These are phyloP conservation scores for Nigrospora osmanthi DNA, from an alignment of 2,329 filamentous ascomycete species.

Conservation along the genomic window DNA sequence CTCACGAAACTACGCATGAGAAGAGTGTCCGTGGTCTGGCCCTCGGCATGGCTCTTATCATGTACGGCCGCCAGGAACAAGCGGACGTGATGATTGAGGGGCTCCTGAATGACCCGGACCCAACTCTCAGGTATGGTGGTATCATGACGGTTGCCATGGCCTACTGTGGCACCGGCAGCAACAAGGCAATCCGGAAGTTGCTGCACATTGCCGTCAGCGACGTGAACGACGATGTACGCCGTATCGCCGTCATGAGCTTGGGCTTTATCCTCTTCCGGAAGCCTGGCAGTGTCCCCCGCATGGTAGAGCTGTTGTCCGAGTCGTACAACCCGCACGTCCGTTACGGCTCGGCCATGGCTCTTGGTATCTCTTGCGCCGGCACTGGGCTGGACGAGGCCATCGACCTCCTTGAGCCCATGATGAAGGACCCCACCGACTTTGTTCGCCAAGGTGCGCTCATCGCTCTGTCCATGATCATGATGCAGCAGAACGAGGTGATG, in stretches of 20 bases:
- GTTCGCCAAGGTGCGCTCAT: slow-evolving; percentile 95
- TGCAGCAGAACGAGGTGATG: slow-evolving; percentile 98
- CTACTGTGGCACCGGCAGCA: slow-evolving; percentile 95
- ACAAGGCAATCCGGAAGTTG: slow-evolving; percentile 94
- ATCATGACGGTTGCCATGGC: slow-evolving; percentile 98
- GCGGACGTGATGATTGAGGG: slow-evolving; percentile 93
- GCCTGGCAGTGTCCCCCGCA: slow-evolving; percentile 90
- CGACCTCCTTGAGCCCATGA: slow-evolving; percentile 95
- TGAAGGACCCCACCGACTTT: slow-evolving; percentile 98
- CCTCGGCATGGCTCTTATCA: slow-evolving; percentile 95
- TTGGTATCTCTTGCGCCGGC: slow-evolving; percentile 95
- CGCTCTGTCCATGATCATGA: slow-evolving; percentile 92
- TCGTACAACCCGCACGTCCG: slow-evolving; percentile 98
- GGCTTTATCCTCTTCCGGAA: slow-evolving; percentile 98
- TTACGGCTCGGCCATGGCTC: slow-evolving; percentile 95
- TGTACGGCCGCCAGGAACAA: slow-evolving; percentile 92
- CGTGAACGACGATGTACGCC: slow-evolving; percentile 93
- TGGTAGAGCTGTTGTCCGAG: slow-evolving; percentile 96
- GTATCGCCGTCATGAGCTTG: slow-evolving; percentile 93
- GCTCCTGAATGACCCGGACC: slow-evolving; percentile 86
- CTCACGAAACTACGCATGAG: slow-evolving; percentile 96
- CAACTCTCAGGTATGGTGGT: slow-evolving; percentile 89
- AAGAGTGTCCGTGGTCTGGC: slow-evolving; percentile 96
- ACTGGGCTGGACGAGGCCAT: slow-evolving; percentile 95
- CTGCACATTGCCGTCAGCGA: slow-evolving; percentile 96